Conservation (phyloP, 2,329 filamentous ascomycete species). For the Penicillium olsonii region DNA sequence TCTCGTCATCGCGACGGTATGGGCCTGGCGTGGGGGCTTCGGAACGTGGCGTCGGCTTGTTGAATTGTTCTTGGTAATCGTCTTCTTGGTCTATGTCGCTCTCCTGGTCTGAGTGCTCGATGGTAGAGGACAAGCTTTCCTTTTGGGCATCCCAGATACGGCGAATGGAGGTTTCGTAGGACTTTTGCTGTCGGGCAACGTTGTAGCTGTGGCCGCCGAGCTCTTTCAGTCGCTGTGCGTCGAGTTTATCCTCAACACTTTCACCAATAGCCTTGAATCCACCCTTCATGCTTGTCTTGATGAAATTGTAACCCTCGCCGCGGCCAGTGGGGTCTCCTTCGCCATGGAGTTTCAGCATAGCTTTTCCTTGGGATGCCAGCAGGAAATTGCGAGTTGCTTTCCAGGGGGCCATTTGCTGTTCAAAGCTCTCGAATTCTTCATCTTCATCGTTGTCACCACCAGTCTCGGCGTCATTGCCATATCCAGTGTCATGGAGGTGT, state of each 20-base stretch:
- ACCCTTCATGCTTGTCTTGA: slow-evolving; percentile 98
- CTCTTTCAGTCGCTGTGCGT: slow-evolving; percentile 70
- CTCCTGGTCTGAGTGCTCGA: slow-evolving; percentile 74
- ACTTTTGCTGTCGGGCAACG: slow-evolving; percentile 87
- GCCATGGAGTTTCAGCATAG: slow-evolving; percentile 93
- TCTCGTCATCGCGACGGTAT: slow-evolving; percentile 68
- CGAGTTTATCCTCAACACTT: slow-evolving; percentile 82
- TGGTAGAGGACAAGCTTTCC: slow-evolving; percentile 69
- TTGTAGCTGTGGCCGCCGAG: slow-evolving; percentile 94
- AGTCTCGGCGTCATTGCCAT: slow-evolving; percentile 68
- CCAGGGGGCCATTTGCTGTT: slow-evolving; percentile 92
- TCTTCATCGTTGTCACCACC: slow-evolving; percentile 64
- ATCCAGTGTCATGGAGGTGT: slow-evolving; percentile 87
- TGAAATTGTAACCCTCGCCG: slow-evolving; percentile 93
- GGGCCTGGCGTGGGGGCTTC: slow-evolving; percentile 63
- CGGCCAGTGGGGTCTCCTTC: slow-evolving; percentile 93
- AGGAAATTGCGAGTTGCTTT: slow-evolving; percentile 96
- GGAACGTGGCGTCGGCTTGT: slow-evolving; percentile 64
- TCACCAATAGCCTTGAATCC: slow-evolving; percentile 90
- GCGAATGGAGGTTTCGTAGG: slow-evolving; percentile 87
- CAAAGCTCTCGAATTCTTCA: slow-evolving; percentile 73
- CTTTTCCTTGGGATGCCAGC: slow-evolving; percentile 89
- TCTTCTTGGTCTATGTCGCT: slow-evolving; percentile 60
- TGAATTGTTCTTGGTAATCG: slow-evolving; percentile 46
- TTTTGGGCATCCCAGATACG: slow-evolving; percentile 92